Evolutionary conservation across 1,139 yeast species (phyloP).

Genomic region (Candida tunisiensis): DNA sequence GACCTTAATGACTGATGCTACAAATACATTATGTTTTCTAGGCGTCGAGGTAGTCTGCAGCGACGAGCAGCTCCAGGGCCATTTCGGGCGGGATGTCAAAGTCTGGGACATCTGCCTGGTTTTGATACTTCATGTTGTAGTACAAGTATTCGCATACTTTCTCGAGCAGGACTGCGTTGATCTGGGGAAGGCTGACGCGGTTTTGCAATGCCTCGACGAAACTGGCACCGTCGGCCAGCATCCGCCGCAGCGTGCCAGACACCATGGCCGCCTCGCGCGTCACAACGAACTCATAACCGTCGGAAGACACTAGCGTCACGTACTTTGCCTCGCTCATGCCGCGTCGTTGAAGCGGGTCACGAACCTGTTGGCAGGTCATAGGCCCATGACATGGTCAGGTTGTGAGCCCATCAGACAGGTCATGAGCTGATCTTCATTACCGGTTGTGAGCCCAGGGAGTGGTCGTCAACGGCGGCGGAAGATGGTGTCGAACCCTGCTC

Average conservation of each 20-base stretch:
- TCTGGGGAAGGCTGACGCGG: slow-evolving; percentile 32
- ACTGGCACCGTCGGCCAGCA: slow-evolving; percentile 27
- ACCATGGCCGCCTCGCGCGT: slow-evolving; percentile 66
- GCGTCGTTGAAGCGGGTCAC: no score
- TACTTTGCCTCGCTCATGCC: no score
- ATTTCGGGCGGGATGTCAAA: slow-evolving; percentile 87
- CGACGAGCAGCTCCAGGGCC: slow-evolving; percentile 79
- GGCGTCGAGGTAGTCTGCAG: slow-evolving; percentile 81
- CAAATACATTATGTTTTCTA: no score
- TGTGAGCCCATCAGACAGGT: neutral
- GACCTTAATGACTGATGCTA: no score
- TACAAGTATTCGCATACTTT: slow-evolving; percentile 78
- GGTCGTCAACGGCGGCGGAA: neutral
- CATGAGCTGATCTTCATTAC: neutral
- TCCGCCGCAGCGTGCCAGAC: slow-evolving; percentile 63
- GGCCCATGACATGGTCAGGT: neutral
- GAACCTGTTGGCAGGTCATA: no score
- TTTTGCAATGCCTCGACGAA: slow-evolving; percentile 37
- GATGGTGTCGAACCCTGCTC: slow-evolving; percentile 5
- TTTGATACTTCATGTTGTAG: slow-evolving; percentile 55
- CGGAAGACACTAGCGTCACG: slow-evolving; percentile 62
- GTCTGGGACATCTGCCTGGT: slow-evolving; percentile 53
- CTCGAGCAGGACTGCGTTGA: slow-evolving; percentile 58
- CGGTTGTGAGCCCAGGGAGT: neutral
- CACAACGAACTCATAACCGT: slow-evolving; percentile 48